Base-by-base conservation (phyloP, 371 early-diverging fungal species). In the Mucor lusitanicus region DNA sequence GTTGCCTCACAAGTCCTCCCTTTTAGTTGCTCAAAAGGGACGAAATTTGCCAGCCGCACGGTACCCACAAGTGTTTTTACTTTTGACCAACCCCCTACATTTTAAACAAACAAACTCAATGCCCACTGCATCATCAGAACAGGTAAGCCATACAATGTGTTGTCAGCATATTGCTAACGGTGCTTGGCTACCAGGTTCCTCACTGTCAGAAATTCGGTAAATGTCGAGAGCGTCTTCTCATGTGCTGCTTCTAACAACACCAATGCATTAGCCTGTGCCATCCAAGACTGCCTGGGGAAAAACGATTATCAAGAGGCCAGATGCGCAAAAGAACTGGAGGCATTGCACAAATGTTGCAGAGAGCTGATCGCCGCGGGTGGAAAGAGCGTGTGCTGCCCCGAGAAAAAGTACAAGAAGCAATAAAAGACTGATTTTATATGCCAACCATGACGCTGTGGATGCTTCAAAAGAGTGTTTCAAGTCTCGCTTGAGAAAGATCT, bases 221-320 rank as follows among this genome's bases (percentile, higher is more conserved):
- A 17, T 19, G 17, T 42, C 30, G 28, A 35, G 25, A 53, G 23
- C 9, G 4, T 17, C 21, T 27, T 46, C 19, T 35, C 23, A 39
- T 28, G 17, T 30, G n/a, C 35, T 13, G n/a, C 17, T 27, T 8
- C 4, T 17, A 23, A 55, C 3, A 37, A n/a, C n/a, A n/a, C n/a
- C n/a, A n/a, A n/a, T n/a, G n/a, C n/a, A n/a, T n/a, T 48, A 77
- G 92, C 92, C 9, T 92, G 92, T 65, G 85, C 79, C 32, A 87
- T 92, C 65, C 92, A 92, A 64, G 84, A 87, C 63, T 92, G 92
- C 61, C 73, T 92, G 23, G 67, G 78, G 62, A 83, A 81, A 44
- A 87, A 87, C 69, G 73, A 88, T 65, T 92, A 87, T 60, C 90
- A 92, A 73, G 91, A 92, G 65, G 59, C 75, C 1, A 85, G 85